Evolutionary conservation across 2,329 filamentous ascomycete genomes (phyloP).

Genomic region (Aspergillus pseudonomiae): DNA sequence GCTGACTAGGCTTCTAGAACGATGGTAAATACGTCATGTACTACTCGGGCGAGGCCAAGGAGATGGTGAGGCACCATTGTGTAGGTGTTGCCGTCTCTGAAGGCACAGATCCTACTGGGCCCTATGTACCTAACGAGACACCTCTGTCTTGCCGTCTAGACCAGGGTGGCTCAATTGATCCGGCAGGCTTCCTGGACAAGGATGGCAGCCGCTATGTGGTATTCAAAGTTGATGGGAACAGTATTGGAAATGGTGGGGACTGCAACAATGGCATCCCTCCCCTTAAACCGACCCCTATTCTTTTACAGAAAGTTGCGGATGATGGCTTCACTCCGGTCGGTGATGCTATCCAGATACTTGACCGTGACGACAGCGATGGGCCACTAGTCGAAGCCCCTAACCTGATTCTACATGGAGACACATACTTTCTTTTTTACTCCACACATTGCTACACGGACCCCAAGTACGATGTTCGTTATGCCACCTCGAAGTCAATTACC

Average conservation of each 20-base stretch:
- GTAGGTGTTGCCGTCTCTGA: conserved; percentile 59
- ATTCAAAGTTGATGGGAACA: conserved; percentile 70
- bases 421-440: conserved; percentile 66
- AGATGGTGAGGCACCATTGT: conserved; percentile 54
- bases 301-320: conserved; percentile 42
- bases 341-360: conserved; percentile 58
- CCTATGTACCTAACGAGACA: conserved; percentile 52
- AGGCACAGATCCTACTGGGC: conserved; percentile 48
- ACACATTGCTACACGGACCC: conserved; percentile 60
- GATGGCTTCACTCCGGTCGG: conserved; percentile 60
- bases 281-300: conserved; percentile 40
- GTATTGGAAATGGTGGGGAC: conserved; percentile 50
- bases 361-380: conserved; percentile 65
- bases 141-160: conserved; percentile 58
- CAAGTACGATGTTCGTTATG: conserved; percentile 63
- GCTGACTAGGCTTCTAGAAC: conserved; percentile 25
- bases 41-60: conserved; percentile 55
- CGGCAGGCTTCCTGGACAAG: conserved; percentile 61
- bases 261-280: conserved; percentile 51
- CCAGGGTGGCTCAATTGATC: conserved; percentile 65
- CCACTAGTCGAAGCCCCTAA: conserved; percentile 66
- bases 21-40: conserved; percentile 63
- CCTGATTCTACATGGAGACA: conserved; percentile 48
- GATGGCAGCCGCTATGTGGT: conserved; percentile 60
- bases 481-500: conserved; percentile 46